phyloP scores from a whole-genome alignment of 768 basidiomycete species.

The Peribolospora kevripleyi region DNA sequence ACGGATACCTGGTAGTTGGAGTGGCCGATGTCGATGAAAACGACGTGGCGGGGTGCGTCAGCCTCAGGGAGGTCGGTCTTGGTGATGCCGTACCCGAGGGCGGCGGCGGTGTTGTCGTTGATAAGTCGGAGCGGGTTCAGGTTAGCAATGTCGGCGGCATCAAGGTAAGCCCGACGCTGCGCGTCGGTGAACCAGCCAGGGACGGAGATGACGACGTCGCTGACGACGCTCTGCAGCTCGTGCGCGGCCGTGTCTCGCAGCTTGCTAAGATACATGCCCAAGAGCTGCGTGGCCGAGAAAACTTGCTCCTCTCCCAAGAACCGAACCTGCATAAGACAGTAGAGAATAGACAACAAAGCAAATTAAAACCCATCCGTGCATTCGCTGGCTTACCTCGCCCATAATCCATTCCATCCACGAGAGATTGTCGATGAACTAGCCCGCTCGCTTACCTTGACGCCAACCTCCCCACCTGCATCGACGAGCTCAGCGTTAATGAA shows the following conservation, averaged over 20 bases:
- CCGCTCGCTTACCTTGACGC: conserved; percentile 43
- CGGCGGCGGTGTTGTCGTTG: conserved; percentile 87
- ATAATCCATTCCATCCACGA: too few relatives aligned
- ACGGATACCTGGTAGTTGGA: conserved; percentile 65
- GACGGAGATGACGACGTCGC: conserved; percentile 83
- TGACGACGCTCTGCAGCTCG: conserved; percentile 66
- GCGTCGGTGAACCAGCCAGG: conserved; percentile 92
- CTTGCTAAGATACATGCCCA: conserved; percentile 74
- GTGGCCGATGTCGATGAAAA: conserved; percentile 90
- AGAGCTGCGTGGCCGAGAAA: conserved; percentile 74
- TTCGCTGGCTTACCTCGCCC: too few relatives aligned
- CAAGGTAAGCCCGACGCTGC: conserved; percentile 69
- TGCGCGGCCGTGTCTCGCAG: conserved; percentile 59
- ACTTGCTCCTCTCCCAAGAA: conserved; percentile 56
- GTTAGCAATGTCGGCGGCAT: conserved; percentile 69
- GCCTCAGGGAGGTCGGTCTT: conserved; percentile 78
- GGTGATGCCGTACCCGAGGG: conserved; percentile 95
- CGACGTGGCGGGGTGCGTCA: conserved; percentile 61
- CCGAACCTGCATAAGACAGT: conserved; percentile 34
- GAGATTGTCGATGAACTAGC: too few relatives aligned
- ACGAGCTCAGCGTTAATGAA: conserved; percentile 69
- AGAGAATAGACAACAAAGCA: neutral
- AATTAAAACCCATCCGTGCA: neutral
- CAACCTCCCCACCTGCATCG: conserved; percentile 60
- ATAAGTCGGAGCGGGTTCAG: conserved; percentile 81